These are phyloP conservation scores for Neofusicoccum laricinum DNA, from an alignment of 2,329 filamentous ascomycete genomes.

Conservation along the genomic window DNA sequence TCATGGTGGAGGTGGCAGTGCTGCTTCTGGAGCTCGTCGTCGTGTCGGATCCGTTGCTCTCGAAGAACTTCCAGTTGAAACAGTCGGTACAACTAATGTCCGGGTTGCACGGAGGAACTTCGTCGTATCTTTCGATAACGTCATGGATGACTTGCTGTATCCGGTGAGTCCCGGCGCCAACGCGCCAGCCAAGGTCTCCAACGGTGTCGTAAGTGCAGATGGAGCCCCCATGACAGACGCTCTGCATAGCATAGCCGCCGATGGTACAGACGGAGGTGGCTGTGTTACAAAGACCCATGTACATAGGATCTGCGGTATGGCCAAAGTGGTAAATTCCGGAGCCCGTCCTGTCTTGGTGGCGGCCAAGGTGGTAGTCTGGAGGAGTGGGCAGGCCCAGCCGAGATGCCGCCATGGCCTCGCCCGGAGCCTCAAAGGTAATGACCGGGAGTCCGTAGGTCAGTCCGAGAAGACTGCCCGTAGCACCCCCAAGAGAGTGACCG, in stretches of 20 bases:
- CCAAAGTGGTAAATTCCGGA: slow-evolving; percentile 89
- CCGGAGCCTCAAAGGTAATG: slow-evolving; percentile 91
- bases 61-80: slow-evolving; percentile 89
- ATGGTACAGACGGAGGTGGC: slow-evolving; percentile 86
- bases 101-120: slow-evolving; percentile 70
- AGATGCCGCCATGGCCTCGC: slow-evolving; percentile 81
- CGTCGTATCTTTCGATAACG: slow-evolving; percentile 79
- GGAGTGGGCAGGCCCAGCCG: slow-evolving; percentile 83
- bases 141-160: slow-evolving; percentile 86
- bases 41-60: slow-evolving; percentile 81
- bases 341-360: slow-evolving; percentile 52
- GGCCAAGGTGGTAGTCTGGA: slow-evolving; percentile 68
- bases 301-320: slow-evolving; percentile 93
- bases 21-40: slow-evolving; percentile 59
- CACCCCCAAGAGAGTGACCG: slow-evolving; percentile 88
- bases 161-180: slow-evolving; percentile 86
- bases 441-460: slow-evolving; percentile 86
- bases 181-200: slow-evolving; percentile 84
- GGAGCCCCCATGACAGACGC: slow-evolving; percentile 82
- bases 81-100: slow-evolving; percentile 84
- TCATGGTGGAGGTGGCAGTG: slow-evolving; percentile 59
- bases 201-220: slow-evolving; percentile 94
- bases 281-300: slow-evolving; percentile 88
- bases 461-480: slow-evolving; percentile 82
- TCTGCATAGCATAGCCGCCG: slow-evolving; percentile 90